phyloP scores from a whole-genome alignment of 1,284 basidiomycete genomes.

The Mycena sp. region DNA sequence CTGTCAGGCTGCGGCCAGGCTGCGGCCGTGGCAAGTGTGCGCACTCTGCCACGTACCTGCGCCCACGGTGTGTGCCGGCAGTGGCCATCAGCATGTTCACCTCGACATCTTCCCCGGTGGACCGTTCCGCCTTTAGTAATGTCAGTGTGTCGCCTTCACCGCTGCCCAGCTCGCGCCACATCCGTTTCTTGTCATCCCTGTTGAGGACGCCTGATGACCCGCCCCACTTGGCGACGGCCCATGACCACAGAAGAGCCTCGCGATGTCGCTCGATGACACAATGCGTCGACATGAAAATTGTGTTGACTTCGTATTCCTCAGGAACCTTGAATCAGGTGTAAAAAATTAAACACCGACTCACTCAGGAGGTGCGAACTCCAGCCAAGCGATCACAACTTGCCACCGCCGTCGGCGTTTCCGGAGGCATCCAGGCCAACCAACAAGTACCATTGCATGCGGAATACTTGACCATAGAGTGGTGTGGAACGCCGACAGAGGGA shows the following conservation, averaged over 20 bases:
- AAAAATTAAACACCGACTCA: background rate
- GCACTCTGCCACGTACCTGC: no score
- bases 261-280: constrained; percentile 50
- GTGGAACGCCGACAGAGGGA: constrained; percentile 28
- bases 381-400: constrained; percentile 44
- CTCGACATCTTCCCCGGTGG: constrained; percentile 13
- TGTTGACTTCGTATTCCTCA: constrained; percentile 27
- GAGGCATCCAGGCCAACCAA: constrained; percentile 33
- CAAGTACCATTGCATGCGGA: constrained; percentile 38
- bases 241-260: constrained; percentile 52
- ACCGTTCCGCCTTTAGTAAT: constrained; percentile 9
- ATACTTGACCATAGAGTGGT: constrained; percentile 40
- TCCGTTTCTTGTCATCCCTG: constrained; percentile 32
- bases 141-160: no score
- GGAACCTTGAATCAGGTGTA: constrained; percentile 21
- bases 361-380: constrained; percentile 30
- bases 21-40: no score
- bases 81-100: constrained; percentile 20
- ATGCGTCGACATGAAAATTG: constrained; percentile 45
- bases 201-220: constrained; percentile 39
- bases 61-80: no score
- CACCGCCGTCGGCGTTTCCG: constrained; percentile 26
- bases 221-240: constrained; percentile 46
- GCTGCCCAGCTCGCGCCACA: constrained; percentile 51
- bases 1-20: no score